These are phyloP conservation scores for Cutaneotrichosporon mucoides DNA, from an alignment of 1,284 basidiomycete genomes.

Conservation along the genomic window DNA sequence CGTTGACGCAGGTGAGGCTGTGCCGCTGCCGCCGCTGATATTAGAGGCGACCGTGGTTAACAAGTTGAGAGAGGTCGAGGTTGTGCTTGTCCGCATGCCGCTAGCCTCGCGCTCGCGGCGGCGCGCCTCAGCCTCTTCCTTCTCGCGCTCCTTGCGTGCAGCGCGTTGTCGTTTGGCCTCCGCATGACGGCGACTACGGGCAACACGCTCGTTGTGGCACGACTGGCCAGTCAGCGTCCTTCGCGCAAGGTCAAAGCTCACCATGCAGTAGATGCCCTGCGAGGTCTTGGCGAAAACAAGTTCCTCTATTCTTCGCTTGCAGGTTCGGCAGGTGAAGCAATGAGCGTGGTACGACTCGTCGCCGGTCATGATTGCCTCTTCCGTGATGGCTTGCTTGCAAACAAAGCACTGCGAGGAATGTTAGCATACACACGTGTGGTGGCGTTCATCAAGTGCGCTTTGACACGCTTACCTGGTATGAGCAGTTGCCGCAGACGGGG, in stretches of 20 bases:
- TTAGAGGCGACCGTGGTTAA: conserved; percentile 8
- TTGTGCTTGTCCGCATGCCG: conserved; percentile 3
- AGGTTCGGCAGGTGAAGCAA: conserved; percentile 97
- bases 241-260: conserved; percentile 9
- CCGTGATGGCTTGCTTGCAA: conserved; percentile 83
- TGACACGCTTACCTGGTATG: conserved; percentile 60
- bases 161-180: conserved; percentile 60
- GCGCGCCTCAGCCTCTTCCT: conserved; percentile 27
- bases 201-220: conserved; percentile 95
- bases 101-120: conserved; percentile 5
- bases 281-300: conserved; percentile 97
- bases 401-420: conserved; percentile 64
- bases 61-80: conserved; percentile 17
- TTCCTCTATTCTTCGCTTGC: conserved; percentile 91
- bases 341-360: conserved; percentile 98
- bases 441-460: background rate
- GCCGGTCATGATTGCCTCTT: conserved; percentile 98
- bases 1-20: conserved; percentile 3
- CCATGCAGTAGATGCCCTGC: conserved; percentile 98
- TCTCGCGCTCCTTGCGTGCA: conserved; percentile 39
- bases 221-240: conserved; percentile 41
- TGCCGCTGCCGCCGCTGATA: background rate
- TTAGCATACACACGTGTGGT: conserved; percentile 2
- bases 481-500: conserved; percentile 94
- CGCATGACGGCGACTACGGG: conserved; percentile 80